Percentiles rank a stretch among this genome's conserved stretches.
These are phyloP conservation scores for Allium sativum DNA, from an alignment of 106 monocot genomes.

Conservation along the genomic window DNA sequence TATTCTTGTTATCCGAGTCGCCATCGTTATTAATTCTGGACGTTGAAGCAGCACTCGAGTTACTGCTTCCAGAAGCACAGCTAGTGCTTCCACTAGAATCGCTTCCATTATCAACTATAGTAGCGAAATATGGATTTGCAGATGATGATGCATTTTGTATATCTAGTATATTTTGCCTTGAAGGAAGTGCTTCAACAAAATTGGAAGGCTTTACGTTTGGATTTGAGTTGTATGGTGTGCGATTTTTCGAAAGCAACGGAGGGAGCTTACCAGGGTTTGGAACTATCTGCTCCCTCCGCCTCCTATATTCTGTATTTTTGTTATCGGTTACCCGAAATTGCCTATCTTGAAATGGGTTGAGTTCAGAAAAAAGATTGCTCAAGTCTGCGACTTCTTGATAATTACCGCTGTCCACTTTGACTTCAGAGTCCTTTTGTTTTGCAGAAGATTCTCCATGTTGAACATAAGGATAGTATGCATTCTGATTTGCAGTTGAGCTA, in stretches of 20 bases:
- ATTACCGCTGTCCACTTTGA: conserved; percentile 11
- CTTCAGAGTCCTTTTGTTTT: conserved; percentile 23
- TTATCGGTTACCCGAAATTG: conserved; percentile 25
- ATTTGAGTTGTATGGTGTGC: conserved; percentile 62
- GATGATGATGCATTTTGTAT: conserved; percentile 41
- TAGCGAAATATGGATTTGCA: conserved; percentile 4
- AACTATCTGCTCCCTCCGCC: conserved; percentile 49
- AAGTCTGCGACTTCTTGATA: conserved; percentile 33
- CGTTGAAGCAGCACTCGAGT: not conserved
- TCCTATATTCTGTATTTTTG: conserved; percentile 45
- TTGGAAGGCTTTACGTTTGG: conserved; percentile 40
- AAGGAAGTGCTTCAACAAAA: conserved; percentile 37
- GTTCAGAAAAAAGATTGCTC: conserved; percentile 70
- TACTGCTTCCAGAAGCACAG: conserved; percentile 8
- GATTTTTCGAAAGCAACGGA: conserved; percentile 81
- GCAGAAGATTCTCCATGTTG: conserved; percentile 18
- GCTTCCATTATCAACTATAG: conserved; percentile 18
- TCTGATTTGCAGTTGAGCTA: conserved; percentile 21
- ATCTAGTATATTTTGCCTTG: conserved; percentile 34
- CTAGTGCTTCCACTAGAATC: conserved; percentile 18
- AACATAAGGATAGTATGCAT: conserved; percentile 14
- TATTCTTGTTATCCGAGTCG: conserved; percentile 12
- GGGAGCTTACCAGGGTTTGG: conserved; percentile 62
- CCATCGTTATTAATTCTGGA: conserved; percentile 11
- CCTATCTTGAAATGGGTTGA: conserved; percentile 63